A percentile compares a stretch with the other conserved stretches of the same genome.
These are phyloP conservation scores for Dentipellis fragilis DNA, from an alignment of 768 basidiomycete genomes.

Conservation along the genomic window DNA sequence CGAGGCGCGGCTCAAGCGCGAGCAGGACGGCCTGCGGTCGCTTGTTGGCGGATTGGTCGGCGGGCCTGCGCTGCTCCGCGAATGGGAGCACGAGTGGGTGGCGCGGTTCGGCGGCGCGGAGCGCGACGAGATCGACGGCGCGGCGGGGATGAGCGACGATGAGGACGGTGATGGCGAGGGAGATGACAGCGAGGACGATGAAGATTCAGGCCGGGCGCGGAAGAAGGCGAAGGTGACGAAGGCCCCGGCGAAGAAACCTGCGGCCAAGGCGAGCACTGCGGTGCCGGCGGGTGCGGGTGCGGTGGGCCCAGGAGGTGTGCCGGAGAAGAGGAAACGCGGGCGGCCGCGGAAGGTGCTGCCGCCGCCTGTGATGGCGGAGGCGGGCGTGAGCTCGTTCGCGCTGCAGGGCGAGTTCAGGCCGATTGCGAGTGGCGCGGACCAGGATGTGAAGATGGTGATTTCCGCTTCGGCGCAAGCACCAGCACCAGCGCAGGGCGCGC, in stretches of 20 bases:
- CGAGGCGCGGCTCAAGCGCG: conserved; percentile 58
- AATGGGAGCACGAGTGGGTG: conserved; percentile 72
- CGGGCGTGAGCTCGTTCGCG: conserved; percentile 8
- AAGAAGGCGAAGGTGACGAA: conserved; percentile 52
- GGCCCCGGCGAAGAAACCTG: conserved; percentile 34
- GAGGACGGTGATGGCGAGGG: conserved; percentile 46
- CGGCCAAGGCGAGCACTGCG: conserved; percentile 22
- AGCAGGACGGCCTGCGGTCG: conserved; percentile 65
- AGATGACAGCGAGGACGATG: conserved; percentile 25
- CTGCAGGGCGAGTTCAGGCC: no score
- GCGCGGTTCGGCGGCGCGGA: conserved; percentile 70
- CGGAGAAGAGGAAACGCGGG: conserved; percentile 79
- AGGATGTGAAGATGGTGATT: no score
- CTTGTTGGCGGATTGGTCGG: conserved; percentile 66
- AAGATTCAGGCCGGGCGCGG: conserved; percentile 35
- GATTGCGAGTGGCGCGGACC: no score
- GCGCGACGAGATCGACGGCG: conserved; percentile 43
- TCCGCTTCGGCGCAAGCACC: not conserved
- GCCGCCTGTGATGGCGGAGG: conserved; percentile 9
- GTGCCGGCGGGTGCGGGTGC: conserved; percentile 15
- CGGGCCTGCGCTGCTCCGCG: conserved; percentile 56
- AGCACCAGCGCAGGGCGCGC: conserved; percentile 4
- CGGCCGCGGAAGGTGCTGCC: conserved; percentile 66
- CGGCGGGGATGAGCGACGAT: conserved; percentile 33
- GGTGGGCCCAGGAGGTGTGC: conserved; percentile 27